Evolutionary conservation across 176 grass and related monocot species (phyloP).

Genomic region (Aegilops tauschii): DNA sequence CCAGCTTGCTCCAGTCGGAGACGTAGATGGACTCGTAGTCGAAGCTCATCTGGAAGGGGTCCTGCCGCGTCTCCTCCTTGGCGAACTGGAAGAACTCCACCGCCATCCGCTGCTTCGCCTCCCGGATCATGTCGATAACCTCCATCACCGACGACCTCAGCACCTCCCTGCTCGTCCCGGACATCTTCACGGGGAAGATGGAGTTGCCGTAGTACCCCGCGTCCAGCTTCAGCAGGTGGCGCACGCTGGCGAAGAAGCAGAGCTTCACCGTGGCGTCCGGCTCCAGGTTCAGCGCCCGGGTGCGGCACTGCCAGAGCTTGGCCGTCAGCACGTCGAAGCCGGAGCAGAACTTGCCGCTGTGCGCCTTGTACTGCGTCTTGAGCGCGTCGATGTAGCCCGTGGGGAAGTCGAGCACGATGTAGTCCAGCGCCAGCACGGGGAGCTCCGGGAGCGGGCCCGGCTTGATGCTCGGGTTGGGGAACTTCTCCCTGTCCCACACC

Average conservation of each 20-base stretch:
- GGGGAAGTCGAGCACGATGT: conserved; percentile 49
- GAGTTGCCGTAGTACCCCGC: conserved; percentile 71
- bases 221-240: conserved; percentile 56
- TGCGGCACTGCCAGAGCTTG: conserved; percentile 58
- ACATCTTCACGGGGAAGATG: conserved; percentile 59
- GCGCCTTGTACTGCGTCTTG: conserved; percentile 48
- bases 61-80: conserved; percentile 49
- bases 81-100: conserved; percentile 63
- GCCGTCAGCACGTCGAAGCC: conserved; percentile 63
- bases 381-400: conserved; percentile 41
- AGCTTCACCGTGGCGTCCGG: conserved; percentile 37
- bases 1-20: conserved; percentile 88
- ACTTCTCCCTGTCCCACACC: conserved; percentile 60
- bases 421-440: conserved; percentile 40
- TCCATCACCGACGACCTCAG: conserved; percentile 36
- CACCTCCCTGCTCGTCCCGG: conserved; percentile 17
- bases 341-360: conserved; percentile 69
- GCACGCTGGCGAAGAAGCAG: conserved; percentile 54
- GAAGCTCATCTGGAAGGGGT: conserved; percentile 77
- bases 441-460: conserved; percentile 44
- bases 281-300: conserved; percentile 46
- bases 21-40: conserved; percentile 79
- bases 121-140: conserved; percentile 52
- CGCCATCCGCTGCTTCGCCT: conserved; percentile 55
- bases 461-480: conserved; percentile 52